Evolutionary conservation across 192 early-diverging fungal species (phyloP).

Genomic region (Mortierella antarctica): DNA sequence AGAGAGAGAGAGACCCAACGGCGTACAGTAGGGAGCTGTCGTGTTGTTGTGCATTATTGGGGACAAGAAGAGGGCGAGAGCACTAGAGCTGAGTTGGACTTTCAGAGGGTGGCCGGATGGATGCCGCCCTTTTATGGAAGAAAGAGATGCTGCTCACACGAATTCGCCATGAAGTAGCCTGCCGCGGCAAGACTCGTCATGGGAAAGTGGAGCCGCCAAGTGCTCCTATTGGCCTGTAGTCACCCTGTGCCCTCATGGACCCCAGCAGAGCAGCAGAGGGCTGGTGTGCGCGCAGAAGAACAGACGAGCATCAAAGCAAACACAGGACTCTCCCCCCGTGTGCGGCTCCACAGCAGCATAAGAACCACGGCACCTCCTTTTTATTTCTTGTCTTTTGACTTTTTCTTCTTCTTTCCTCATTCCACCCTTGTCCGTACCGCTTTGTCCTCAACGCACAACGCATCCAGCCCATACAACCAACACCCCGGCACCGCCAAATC

Average conservation of each 20-base stretch:
- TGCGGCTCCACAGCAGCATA: too few species aligned
- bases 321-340: too few species aligned
- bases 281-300: neutral
- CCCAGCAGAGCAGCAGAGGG: neutral
- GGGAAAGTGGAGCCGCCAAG: conserved; percentile 1
- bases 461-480: neutral
- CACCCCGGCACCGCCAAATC: neutral
- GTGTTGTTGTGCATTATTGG: too few species aligned
- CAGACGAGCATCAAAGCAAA: too few species aligned
- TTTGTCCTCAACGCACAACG: neutral
- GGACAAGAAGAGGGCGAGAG: too few species aligned
- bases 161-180: neutral
- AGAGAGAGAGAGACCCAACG: neutral
- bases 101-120: neutral
- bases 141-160: neutral
- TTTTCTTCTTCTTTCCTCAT: neutral
- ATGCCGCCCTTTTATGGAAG: conserved; percentile 14
- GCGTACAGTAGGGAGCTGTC: too few species aligned
- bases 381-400: conserved; percentile 2
- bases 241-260: neutral
- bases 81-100: too few species aligned
- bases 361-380: neutral
- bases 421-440: neutral
- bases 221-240: conserved; percentile 16
- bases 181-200: neutral